Evolutionary conservation across 1,284 basidiomycete genomes (phyloP).

Genomic region (Kwoniella shivajii): DNA sequence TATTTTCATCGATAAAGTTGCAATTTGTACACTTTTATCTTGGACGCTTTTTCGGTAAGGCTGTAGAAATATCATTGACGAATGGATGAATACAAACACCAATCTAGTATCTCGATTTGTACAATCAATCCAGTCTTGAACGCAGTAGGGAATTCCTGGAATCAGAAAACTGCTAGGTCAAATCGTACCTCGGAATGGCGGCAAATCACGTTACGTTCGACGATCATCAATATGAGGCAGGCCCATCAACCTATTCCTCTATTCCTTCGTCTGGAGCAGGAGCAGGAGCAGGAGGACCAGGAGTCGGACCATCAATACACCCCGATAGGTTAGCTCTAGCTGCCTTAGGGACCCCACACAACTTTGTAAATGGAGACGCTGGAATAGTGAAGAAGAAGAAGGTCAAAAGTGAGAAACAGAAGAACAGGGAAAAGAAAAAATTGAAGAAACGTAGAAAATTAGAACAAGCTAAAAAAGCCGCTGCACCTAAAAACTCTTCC

Average conservation of each 20-base stretch:
- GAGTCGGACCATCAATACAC: constrained; percentile 18
- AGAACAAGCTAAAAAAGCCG: constrained; percentile 53
- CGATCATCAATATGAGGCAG: background rate
- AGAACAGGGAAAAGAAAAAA: constrained; percentile 68
- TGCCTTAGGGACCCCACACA: too few species aligned
- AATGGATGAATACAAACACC: too few species aligned
- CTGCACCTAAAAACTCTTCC: constrained; percentile 51
- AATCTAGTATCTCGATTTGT: too few species aligned
- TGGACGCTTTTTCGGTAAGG: too few species aligned
- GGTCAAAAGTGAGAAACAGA: constrained; percentile 62
- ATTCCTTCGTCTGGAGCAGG: background rate
- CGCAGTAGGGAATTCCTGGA: too few species aligned
- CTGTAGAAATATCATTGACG: too few species aligned
- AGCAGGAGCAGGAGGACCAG: background rate
- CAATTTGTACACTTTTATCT: too few species aligned
- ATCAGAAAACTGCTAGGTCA: too few species aligned
- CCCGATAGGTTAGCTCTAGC: constrained; percentile 17
- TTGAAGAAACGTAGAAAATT: constrained; percentile 63
- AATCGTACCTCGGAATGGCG: background rate
- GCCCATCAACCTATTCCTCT: constrained; percentile 1
- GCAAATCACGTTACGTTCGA: constrained; percentile 7
- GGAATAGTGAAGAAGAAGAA: constrained; percentile 20
- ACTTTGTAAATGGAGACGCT: background rate
- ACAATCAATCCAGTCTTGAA: too few species aligned
- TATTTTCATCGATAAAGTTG: too few species aligned